A percentile compares a stretch with the other conserved stretches of the same genome.
These are phyloP conservation scores for Debaryomyces sp. DNA, from an alignment of 1,139 yeast genomes.

Conservation along the genomic window DNA sequence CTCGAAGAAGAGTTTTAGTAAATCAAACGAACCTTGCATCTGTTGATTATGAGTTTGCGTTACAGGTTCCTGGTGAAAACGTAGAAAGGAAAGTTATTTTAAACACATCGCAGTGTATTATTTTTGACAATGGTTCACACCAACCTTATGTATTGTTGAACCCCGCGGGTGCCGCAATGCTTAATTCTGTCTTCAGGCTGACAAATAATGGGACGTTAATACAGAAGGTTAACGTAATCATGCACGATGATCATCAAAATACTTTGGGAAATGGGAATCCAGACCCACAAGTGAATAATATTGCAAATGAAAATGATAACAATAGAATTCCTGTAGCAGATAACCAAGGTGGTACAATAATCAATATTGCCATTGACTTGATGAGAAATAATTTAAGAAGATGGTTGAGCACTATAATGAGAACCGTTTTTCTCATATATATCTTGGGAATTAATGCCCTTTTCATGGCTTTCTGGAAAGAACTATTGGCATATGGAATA, in stretches of 20 bases:
- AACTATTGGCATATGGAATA: slow-evolving; percentile 4
- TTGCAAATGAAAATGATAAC: not conserved
- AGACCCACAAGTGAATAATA: not conserved
- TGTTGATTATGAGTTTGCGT: slow-evolving; percentile 24
- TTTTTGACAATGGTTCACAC: slow-evolving; percentile 37
- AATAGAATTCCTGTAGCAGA: not conserved
- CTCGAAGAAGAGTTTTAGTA: slow-evolving; percentile 20
- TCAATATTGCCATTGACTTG: slow-evolving; percentile 1
- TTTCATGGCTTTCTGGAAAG: slow-evolving; percentile 12
- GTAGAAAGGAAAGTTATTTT: slow-evolving; percentile 23
- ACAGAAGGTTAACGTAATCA: slow-evolving; percentile 25
- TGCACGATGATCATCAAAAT: slow-evolving; percentile 13
- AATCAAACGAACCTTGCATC: slow-evolving; percentile 27
- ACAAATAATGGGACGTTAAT: slow-evolving; percentile 18
- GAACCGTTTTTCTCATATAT: slow-evolving; percentile 13
- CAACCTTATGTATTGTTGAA: slow-evolving; percentile 45
- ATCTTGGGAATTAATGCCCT: slow-evolving; percentile 15
- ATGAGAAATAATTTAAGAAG: slow-evolving; percentile 1
- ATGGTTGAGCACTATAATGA: slow-evolving; percentile 9
- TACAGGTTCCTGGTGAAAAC: slow-evolving; percentile 16
- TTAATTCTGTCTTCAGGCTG: slow-evolving; percentile 20
- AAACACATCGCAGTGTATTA: slow-evolving; percentile 45
- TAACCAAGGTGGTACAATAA: not conserved
- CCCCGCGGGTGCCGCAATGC: slow-evolving; percentile 35
- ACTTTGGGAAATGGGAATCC: not conserved